Evolutionary conservation across 805 yeast species (phyloP), one percentile per base, ranked within the genome.

Genomic region (Barnettozyma pratensis): DNA sequence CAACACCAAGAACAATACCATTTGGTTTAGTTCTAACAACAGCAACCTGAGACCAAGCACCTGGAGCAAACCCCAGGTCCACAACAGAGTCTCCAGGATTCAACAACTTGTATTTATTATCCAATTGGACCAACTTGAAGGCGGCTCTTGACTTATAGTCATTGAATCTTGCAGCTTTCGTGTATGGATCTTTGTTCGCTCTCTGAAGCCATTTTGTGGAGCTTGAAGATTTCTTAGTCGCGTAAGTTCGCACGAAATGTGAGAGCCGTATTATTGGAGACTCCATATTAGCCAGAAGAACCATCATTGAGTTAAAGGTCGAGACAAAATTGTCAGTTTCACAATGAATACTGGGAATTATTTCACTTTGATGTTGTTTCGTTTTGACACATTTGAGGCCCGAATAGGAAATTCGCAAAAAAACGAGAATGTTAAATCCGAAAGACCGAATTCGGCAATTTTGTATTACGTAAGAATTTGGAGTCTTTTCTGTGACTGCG

Each of bases 61-160:
- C 97, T 0, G 97, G 97, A 0, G 96, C 96, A 64, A 81, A 90
- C 0, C 97, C 96, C 41, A 94, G 69, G 68, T 94, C 99, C 5
- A 94, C 80, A 1, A 94, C 85, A 39, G 80, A 77, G 54, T 69
- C 73, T 0, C 80, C 73, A 3, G 73, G 73, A 37, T 67, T 65
- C 63, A 92, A 82, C 2, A 94, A 51, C 32, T 71, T 64, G 66
- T 73, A 86, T 57, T 77, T 80, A 12, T 79, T 71, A 62, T 91
- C 81, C 9, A 94, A 73, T 60, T 92, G 95, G 26, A 81, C 64
- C 34, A 94, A 70, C 61, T 94, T 94, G 69, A 81, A 92, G 0
- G 97, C 97, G 0, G 99, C 99, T 41, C 99, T 67, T 2, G 97
- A 89, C 57, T 82, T 75, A 56, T 78, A 78, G 44, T 85, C 77